phyloP scores from a whole-genome alignment of 345 rosid genomes.

The Murraya paniculata region DNA sequence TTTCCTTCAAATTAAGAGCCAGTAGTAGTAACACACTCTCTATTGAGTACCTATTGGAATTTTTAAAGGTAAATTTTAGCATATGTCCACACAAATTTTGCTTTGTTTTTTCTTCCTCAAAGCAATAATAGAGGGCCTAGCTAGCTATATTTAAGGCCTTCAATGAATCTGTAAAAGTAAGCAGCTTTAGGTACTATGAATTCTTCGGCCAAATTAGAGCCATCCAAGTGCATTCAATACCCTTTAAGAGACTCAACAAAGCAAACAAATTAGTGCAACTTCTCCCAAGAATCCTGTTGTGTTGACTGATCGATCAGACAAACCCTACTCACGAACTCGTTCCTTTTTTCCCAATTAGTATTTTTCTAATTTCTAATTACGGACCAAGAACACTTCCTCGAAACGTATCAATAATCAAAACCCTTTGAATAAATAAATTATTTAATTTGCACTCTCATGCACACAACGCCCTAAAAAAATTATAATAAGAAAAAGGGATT shows the following conservation, averaged over 20 bases:
- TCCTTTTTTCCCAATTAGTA: background rate
- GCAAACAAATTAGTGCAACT: conserved; percentile 21
- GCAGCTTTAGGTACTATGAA: conserved; percentile 39
- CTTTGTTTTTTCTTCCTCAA: background rate
- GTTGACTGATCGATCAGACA: conserved; percentile 9
- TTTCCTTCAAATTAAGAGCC: too few species aligned
- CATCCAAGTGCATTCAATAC: conserved; percentile 44
- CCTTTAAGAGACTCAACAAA: conserved; percentile 29
- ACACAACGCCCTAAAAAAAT: background rate
- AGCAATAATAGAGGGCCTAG: conserved; percentile 34
- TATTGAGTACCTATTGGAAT: too few species aligned
- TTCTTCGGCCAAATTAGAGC: conserved; percentile 27
- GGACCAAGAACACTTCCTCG: background rate
- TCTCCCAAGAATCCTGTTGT: conserved; percentile 16
- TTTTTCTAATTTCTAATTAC: background rate
- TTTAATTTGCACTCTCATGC: background rate
- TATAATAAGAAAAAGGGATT: background rate
- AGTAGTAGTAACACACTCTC: too few species aligned
- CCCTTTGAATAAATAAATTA: too few species aligned
- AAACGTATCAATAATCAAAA: background rate
- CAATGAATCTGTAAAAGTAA: conserved; percentile 37
- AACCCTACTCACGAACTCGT: conserved; percentile 22
- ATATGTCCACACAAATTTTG: background rate
- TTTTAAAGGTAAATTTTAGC: background rate
- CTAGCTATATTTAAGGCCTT: conserved; percentile 38